Base-by-base conservation (phyloP, 2,329 filamentous ascomycete genomes). In the Neodidymelliopsis sp. region DNA sequence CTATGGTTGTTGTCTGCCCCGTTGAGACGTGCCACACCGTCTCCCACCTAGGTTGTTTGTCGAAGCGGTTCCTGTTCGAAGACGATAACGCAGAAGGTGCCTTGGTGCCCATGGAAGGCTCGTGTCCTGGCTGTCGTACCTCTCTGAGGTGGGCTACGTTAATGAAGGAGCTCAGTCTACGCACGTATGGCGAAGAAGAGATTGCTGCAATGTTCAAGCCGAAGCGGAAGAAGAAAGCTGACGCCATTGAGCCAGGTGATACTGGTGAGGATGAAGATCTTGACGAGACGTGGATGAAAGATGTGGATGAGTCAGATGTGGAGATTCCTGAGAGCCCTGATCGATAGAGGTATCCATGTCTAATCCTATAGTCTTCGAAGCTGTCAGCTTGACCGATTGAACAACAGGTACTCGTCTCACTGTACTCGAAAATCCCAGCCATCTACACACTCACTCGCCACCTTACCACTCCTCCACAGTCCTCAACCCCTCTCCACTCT, bases 131-230 rank as follows among this genome's bases (percentile, higher is more conserved):
- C 15, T 97, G 93, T 66, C 73, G 79, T 1, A 77, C 77, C 0
- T 71, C 77, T 4, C 74, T 91, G 2, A 70, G 78, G 39, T 97
- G 93, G 93, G 78, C 80, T 0, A 83, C 88, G 36, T 83, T 97
- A 74, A 88, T 95, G 76, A 92, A 86, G 66, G 92, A 96, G 67
- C 73, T 96, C 60, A 94, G 82, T 39, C 74, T 96, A 37, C 81
- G 93, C 23, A 77, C 84, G 25, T 81, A 90, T 18, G 91, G 88
- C 0, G 73, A 80, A 44, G 87, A 88, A 48, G 87, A 91, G 57
- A 75, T 92, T 1, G 81, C 85, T 29, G 84, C 84, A 57, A 63
- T 96, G 19, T 78, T 91, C 59, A 89, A 84, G 68, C 74, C 75
- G 49, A 77, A 74, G 51, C 74, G 70, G n/a, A 65, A 54, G 11